Evolutionary conservation across 352 stramenopile genomes (phyloP).

Genomic region (Globisporangium orthogonon): DNA sequence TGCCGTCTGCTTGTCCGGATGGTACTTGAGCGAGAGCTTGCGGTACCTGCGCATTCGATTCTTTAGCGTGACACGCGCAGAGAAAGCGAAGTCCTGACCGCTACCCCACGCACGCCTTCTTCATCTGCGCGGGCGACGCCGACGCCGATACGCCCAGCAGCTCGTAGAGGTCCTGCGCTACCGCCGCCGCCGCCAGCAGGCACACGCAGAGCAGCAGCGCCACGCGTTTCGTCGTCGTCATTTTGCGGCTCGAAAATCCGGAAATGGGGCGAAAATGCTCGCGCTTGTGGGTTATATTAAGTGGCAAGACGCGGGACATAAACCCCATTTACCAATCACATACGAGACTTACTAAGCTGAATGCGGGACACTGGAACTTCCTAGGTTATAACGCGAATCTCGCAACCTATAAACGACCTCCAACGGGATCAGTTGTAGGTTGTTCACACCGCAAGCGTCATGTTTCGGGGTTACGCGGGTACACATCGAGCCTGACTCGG

Average conservation of each 20-base stretch:
- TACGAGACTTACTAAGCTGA: too few relatives aligned
- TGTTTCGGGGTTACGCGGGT: background rate
- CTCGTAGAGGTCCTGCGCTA: constrained; percentile 64
- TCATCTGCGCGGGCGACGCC: constrained; percentile 50
- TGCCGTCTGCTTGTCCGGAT: constrained; percentile 91
- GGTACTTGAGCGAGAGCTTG: constrained; percentile 92
- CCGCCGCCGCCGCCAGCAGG: constrained; percentile 27
- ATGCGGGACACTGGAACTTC: too few relatives aligned
- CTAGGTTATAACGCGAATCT: too few relatives aligned
- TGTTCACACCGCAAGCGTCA: too few relatives aligned
- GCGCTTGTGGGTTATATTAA: too few relatives aligned
- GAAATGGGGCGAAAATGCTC: background rate
- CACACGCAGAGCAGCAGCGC: constrained; percentile 27
- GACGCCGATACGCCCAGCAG: constrained; percentile 51
- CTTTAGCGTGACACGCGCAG: too few relatives aligned
- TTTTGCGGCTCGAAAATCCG: background rate
- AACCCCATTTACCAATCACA: too few relatives aligned
- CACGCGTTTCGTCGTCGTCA: background rate
- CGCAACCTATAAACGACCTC: too few relatives aligned
- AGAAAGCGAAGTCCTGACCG: background rate
- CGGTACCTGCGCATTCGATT: constrained; percentile 52
- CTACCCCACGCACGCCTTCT: constrained; percentile 45
- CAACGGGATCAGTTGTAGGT: too few relatives aligned
- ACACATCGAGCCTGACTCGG: background rate
- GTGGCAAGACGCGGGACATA: too few relatives aligned